phyloP scores from a whole-genome alignment of 345 rosid species.

The Streptanthus diversifolius region DNA sequence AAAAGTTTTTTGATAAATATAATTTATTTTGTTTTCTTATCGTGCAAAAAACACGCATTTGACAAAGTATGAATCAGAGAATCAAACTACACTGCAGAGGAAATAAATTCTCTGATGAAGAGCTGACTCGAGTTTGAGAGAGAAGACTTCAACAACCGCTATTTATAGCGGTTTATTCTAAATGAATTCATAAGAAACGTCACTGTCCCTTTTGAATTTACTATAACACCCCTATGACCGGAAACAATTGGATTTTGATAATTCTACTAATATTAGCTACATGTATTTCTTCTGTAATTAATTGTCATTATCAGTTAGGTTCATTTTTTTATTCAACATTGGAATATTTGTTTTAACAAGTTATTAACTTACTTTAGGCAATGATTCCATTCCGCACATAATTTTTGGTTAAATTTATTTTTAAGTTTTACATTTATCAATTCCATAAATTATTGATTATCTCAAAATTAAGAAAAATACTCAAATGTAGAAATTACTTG shows the following conservation, averaged over 20 bases:
- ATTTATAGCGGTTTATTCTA: conserved; percentile 14
- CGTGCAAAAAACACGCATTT: conserved; percentile 15
- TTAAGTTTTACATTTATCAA: not conserved
- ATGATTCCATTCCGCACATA: not conserved
- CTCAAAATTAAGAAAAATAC: not conserved
- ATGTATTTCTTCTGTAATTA: not conserved
- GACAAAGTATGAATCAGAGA: not conserved
- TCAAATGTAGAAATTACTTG: conserved; percentile 10
- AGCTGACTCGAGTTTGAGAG: conserved; percentile 13
- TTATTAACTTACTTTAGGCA: not conserved
- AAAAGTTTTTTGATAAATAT: not conserved
- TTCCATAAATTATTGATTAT: not conserved
- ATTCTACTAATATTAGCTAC: not conserved
- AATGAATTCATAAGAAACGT: not conserved
- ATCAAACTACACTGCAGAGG: not conserved
- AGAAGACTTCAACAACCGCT: not conserved
- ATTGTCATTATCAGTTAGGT: not conserved
- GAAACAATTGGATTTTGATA: not conserved
- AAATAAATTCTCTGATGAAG: not conserved
- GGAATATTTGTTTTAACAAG: not conserved
- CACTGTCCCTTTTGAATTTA: not conserved
- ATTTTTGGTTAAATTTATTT: not conserved
- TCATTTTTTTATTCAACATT: not conserved
- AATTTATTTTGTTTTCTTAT: not conserved
- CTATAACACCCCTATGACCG: not conserved